Conservation (phyloP, 2,329 filamentous ascomycete species). For the Epicoccum sorghinum region DNA sequence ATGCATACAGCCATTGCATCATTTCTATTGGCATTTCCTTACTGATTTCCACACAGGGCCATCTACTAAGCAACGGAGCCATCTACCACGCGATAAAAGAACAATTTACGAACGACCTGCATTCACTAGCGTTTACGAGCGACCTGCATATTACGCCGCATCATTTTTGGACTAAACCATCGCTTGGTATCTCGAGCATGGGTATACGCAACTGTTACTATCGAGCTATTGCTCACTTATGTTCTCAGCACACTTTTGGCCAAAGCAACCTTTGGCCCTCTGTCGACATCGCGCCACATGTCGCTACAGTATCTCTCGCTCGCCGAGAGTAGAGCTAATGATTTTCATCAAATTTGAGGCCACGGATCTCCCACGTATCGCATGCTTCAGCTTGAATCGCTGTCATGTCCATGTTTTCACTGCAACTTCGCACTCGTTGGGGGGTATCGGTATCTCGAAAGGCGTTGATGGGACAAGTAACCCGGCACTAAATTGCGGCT, state of each 20-base stretch:
- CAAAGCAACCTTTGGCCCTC: not conserved
- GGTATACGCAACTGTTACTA: not conserved
- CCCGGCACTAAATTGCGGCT: constrained; percentile 9
- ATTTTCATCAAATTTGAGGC: not conserved
- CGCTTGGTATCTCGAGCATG: constrained; percentile 7
- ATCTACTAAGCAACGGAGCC: constrained; percentile 1
- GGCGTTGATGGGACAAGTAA: not conserved
- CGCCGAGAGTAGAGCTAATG: not conserved
- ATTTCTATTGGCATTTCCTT: not conserved
- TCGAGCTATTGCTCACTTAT: not conserved
- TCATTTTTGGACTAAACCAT: constrained; percentile 1
- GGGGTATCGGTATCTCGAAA: not conserved
- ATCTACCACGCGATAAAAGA: not conserved
- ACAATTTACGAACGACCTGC: constrained; percentile 8
- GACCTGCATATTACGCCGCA: constrained; percentile 10
- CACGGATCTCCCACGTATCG: not conserved
- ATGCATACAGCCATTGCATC: not conserved
- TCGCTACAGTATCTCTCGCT: constrained; percentile 1
- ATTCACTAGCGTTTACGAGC: constrained; percentile 14
- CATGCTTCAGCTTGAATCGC: not conserved
- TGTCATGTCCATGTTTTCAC: not conserved
- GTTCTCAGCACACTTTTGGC: constrained; percentile 2
- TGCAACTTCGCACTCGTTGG: not conserved
- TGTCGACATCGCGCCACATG: not conserved
- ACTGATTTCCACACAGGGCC: constrained; percentile 1